Evolutionary conservation across 129 eudicot species (phyloP).

Genomic region (Escallonia rubra): DNA sequence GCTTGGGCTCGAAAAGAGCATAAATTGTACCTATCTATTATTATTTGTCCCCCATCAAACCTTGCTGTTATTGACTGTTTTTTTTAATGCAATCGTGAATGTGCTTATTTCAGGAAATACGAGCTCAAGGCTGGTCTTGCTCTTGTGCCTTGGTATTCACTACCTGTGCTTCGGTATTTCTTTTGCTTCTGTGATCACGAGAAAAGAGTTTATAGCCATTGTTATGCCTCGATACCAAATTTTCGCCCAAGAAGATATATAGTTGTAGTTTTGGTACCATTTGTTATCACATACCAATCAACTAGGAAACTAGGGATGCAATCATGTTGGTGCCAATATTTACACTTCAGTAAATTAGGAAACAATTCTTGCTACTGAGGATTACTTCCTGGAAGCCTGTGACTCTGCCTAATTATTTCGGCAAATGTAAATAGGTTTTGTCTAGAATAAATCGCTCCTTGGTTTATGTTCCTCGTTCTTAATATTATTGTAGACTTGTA

Average conservation of each 20-base stretch:
- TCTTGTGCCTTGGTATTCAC: slow-evolving; percentile 30
- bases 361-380: neutral
- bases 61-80: neutral
- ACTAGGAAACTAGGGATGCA: no score
- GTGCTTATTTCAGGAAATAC: slow-evolving; percentile 35
- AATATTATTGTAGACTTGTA: no score
- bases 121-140: slow-evolving; percentile 29
- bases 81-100: neutral
- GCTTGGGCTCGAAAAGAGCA: no score
- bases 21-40: no score
- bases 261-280: slow-evolving; percentile 21
- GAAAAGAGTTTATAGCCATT: neutral
- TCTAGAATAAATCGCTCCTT: no score
- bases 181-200: slow-evolving; percentile 32
- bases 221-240: neutral
- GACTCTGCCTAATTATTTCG: neutral
- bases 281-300: neutral
- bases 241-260: slow-evolving; percentile 1
- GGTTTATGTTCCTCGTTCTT: no score
- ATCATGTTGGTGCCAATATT: neutral
- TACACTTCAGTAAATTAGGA: neutral
- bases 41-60: no score
- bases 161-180: slow-evolving; percentile 29
- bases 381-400: neutral
- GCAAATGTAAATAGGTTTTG: no score